Conservation (phyloP, 495 filamentous ascomycete species). For the Cenococcum geophilum region DNA sequence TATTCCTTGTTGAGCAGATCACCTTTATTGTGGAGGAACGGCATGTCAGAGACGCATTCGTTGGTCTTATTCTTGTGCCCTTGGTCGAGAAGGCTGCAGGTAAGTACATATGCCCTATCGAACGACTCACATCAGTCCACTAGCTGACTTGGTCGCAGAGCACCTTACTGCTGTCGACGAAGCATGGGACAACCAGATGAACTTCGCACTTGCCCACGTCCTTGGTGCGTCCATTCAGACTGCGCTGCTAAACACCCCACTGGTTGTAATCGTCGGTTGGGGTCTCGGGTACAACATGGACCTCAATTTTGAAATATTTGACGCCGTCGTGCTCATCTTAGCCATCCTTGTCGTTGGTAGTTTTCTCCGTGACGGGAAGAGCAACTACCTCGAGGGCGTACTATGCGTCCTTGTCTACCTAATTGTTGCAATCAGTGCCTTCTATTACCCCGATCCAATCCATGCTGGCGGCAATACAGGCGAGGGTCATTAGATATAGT, state of each 20-base stretch:
- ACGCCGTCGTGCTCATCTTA: slow-evolving; percentile 78
- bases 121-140: not conserved
- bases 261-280: slow-evolving; percentile 83
- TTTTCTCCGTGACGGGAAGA: slow-evolving; percentile 44
- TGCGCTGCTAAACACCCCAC: slow-evolving; percentile 78
- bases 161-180: slow-evolving; percentile 88
- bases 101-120: not conserved
- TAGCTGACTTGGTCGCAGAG: slow-evolving; percentile 43
- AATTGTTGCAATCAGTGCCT: slow-evolving; percentile 56
- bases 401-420: slow-evolving; percentile 64
- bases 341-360: slow-evolving; percentile 67
- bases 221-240: slow-evolving; percentile 87
- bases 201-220: slow-evolving; percentile 86
- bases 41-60: slow-evolving; percentile 57
- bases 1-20: slow-evolving; percentile 78
- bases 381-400: slow-evolving; percentile 44
- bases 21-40: slow-evolving; percentile 59
- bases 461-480: not conserved
- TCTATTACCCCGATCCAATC: slow-evolving; percentile 54
- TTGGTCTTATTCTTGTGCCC: slow-evolving; percentile 55
- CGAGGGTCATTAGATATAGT: not conserved
- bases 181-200: slow-evolving; percentile 81
- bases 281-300: slow-evolving; percentile 64
- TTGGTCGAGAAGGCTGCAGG: slow-evolving; percentile 80
- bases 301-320: slow-evolving; percentile 83